Evolutionary conservation across 1,284 basidiomycete genomes (phyloP).

Genomic region (Cutaneotrichosporon sp.): DNA sequence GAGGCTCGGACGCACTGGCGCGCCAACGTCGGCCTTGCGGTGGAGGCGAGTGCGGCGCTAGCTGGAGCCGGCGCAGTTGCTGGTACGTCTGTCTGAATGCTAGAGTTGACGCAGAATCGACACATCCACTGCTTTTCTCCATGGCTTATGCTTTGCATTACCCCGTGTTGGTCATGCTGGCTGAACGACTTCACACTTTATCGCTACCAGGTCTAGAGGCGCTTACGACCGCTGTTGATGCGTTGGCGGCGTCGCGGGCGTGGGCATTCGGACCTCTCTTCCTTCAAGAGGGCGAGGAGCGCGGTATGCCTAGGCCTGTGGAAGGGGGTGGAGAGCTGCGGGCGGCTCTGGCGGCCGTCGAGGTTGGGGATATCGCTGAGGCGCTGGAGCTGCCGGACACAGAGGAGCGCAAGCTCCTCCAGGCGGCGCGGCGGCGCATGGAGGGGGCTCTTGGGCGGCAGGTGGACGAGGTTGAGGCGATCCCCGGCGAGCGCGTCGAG

Average conservation of each 20-base stretch:
- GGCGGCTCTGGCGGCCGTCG: neutral
- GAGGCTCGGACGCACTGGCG: conserved; percentile 35
- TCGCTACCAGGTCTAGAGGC: neutral
- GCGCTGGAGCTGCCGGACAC: conserved; percentile 2
- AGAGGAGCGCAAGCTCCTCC: conserved; percentile 5
- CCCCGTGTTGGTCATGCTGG: conserved; percentile 16
- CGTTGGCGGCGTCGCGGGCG: conserved; percentile 13
- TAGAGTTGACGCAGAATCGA: conserved; percentile 14
- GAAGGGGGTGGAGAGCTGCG: conserved; percentile 7
- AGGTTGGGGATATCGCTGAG: conserved; percentile 1
- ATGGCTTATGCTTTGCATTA: conserved; percentile 18
- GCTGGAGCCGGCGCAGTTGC: conserved; percentile 17
- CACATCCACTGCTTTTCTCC: conserved; percentile 15
- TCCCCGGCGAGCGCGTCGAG: conserved; percentile 22
- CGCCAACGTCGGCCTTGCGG: conserved; percentile 33
- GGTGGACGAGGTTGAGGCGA: conserved; percentile 8
- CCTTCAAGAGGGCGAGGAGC: conserved; percentile 6
- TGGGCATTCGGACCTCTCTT: conserved; percentile 21
- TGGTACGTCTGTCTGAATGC: conserved; percentile 20
- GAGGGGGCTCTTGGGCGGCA: conserved; percentile 13
- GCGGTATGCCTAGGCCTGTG: neutral
- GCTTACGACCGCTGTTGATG: conserved; percentile 7
- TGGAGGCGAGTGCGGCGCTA: conserved; percentile 32
- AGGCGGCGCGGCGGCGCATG: conserved; percentile 12
- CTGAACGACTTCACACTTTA: conserved; percentile 4